Base-by-base conservation (phyloP, 306 rosid species). In the Inga oerstediana region DNA sequence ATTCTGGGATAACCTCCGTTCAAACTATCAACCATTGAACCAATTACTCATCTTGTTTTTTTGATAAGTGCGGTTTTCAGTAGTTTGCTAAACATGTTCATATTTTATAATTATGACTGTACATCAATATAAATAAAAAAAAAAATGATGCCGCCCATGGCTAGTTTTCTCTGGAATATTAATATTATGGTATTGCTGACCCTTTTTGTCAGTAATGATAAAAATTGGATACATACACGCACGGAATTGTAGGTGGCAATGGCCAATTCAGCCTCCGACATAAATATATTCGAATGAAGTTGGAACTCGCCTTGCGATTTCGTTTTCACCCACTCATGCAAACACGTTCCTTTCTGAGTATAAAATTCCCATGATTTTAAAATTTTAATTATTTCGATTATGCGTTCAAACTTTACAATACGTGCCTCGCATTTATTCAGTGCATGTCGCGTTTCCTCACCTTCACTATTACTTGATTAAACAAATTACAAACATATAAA, bases 161-260 rank as follows among this genome's bases (percentile, higher is more conserved):
- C 54, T 10, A 49, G 15, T 13, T 64, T 30, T 30, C 39, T 1
- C 2, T 4, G 13, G 17, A 67, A 4, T 17, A 35, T 20, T 69
- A 67, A 4, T 17, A 35, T 20, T 69, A 15, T 49, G 9, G 11
- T 7, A 22, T 61, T 9, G 35, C 16, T 34, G 39, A 14, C 27
- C 20, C 6, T 15, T 30, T 76, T 54, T 54, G 61, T 54, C 2
- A 19, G 61, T 10, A 14, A 16, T 65, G 74, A 34, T 45, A 49
- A 19, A 49, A 62, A 12, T 62, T 37, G 1, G 75, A 37, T 72
- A 43, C 77, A 41, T 70, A 39, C 68, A 56, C 35, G 85, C 58
- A 83, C 75, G 20, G 22, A 34, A 78, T 77, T 62, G 49, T 41
- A 71, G 82, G 79, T 37, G 58, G 56, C 5, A 32, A 71, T n/a